Conservation (phyloP, 495 filamentous ascomycete genomes). For the Hypoxylon intermedium region DNA sequence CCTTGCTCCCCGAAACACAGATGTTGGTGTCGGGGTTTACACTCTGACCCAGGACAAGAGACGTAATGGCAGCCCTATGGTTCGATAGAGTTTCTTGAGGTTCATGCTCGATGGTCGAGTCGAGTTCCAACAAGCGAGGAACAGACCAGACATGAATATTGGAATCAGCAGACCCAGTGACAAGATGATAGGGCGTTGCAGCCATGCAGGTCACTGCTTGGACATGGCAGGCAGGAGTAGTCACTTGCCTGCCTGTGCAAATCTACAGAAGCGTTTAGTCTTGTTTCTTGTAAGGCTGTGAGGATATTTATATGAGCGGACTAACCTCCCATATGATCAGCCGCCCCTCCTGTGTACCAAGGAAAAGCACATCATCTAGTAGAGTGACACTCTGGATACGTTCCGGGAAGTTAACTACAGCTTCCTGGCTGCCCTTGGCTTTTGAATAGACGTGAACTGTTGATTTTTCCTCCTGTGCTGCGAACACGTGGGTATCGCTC, state of each 20-base stretch:
- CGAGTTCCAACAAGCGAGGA: conserved; percentile 67
- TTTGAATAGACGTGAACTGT: conserved; percentile 90
- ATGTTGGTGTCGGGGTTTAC: conserved; percentile 69
- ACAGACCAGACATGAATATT: conserved; percentile 91
- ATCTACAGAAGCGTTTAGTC: conserved; percentile 59
- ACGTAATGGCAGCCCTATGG: conserved; percentile 80
- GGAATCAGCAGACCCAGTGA: conserved; percentile 88
- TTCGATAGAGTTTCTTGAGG: conserved; percentile 74
- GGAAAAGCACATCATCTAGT: conserved; percentile 71
- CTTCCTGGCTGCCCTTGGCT: conserved; percentile 83
- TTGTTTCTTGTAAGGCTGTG: conserved; percentile 8
- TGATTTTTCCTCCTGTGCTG: conserved; percentile 88
- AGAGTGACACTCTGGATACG: conserved; percentile 75
- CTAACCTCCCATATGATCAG: conserved; percentile 91
- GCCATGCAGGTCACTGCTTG: conserved; percentile 81
- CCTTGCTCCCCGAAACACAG: conserved; percentile 77
- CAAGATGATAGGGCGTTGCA: conserved; percentile 75
- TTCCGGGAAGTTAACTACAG: conserved; percentile 83
- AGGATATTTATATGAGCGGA: conserved; percentile 7
- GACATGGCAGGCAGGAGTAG: conserved; percentile 86
- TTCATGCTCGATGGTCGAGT: conserved; percentile 59
- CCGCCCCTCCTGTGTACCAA: conserved; percentile 87
- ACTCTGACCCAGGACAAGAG: conserved; percentile 71
- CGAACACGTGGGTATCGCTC: conserved; percentile 84
- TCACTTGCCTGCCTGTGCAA: conserved; percentile 84